Evolutionary conservation across 768 basidiomycete genomes (phyloP).

Genomic region (Lactarius hengduanensis): DNA sequence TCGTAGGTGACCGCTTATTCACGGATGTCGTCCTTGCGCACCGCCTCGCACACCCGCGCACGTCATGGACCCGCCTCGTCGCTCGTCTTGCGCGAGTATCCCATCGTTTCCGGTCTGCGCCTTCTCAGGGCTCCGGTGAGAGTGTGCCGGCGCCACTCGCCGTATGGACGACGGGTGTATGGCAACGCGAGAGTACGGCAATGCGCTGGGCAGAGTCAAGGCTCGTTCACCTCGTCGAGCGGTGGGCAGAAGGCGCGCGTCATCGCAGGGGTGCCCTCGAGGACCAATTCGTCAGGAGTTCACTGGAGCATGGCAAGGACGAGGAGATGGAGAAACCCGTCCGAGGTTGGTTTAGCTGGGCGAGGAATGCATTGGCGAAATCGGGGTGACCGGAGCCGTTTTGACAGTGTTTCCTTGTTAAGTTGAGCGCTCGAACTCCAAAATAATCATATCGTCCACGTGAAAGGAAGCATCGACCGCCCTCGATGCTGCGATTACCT

Average conservation of each 20-base stretch:
- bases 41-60: constrained; percentile 48
- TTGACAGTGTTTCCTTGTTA: not conserved
- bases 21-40: constrained; percentile 89
- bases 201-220: constrained; percentile 61
- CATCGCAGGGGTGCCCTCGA: constrained; percentile 16
- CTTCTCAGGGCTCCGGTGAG: not conserved
- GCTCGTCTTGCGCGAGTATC: constrained; percentile 7
- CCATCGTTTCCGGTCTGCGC: not conserved
- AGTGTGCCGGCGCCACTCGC: constrained; percentile 48
- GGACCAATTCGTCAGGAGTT: constrained; percentile 28
- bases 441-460: constrained; percentile 1
- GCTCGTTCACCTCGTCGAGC: constrained; percentile 47
- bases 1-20: constrained; percentile 91
- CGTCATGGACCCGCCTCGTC: constrained; percentile 12
- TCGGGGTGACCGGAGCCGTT: not conserved
- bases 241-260: constrained; percentile 36
- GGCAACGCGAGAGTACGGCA: constrained; percentile 59
- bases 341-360: constrained; percentile 18
- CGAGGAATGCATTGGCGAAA: constrained; percentile 7
- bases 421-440: not conserved
- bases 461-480: not conserved
- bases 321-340: not conserved
- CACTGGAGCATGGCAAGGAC: constrained; percentile 6
- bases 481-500: not conserved
- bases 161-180: constrained; percentile 69